phyloP scores from a whole-genome alignment of 2,329 filamentous ascomycete genomes.

The Hypoxylon sp. region DNA sequence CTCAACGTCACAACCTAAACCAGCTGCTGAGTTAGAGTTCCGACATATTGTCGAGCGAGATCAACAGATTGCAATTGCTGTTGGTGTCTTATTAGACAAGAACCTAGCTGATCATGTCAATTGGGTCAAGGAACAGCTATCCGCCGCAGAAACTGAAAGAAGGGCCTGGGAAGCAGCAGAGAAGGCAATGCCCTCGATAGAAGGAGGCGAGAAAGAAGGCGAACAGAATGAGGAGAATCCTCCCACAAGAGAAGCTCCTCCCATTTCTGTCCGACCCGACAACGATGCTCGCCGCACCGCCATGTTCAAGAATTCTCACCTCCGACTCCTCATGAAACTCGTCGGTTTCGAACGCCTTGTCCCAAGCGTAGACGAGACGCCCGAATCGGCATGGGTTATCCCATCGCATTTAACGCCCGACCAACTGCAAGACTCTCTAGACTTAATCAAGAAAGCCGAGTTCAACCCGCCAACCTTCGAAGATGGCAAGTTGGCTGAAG shows the following conservation, averaged over 20 bases:
- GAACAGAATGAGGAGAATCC: constrained; percentile 47
- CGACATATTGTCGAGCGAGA: constrained; percentile 77
- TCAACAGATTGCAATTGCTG: constrained; percentile 83
- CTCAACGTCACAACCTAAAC: constrained; percentile 71
- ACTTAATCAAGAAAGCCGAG: constrained; percentile 82
- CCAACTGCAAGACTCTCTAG: constrained; percentile 77
- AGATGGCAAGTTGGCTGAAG: constrained; percentile 79
- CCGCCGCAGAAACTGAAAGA: constrained; percentile 78
- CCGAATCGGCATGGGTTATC: constrained; percentile 84
- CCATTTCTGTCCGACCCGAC: constrained; percentile 72
- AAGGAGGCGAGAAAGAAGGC: constrained; percentile 51
- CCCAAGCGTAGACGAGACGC: constrained; percentile 74
- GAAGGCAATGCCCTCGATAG: constrained; percentile 67
- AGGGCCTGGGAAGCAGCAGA: constrained; percentile 83
- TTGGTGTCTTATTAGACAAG: constrained; percentile 84
- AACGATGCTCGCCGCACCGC: constrained; percentile 77
- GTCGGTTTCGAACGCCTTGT: constrained; percentile 76
- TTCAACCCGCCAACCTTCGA: constrained; percentile 84
- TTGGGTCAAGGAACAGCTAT: constrained; percentile 84
- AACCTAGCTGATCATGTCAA: constrained; percentile 81
- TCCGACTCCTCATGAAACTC: constrained; percentile 86
- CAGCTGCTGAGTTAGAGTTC: constrained; percentile 87
- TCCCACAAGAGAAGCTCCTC: constrained; percentile 60
- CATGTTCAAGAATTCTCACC: constrained; percentile 90
- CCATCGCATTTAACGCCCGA: constrained; percentile 75